Percentiles rank a stretch among this genome's conserved stretches.
Evolutionary conservation across 78 protist genomes (phyloP).

Genomic region (Speleostelium caveatum): DNA sequence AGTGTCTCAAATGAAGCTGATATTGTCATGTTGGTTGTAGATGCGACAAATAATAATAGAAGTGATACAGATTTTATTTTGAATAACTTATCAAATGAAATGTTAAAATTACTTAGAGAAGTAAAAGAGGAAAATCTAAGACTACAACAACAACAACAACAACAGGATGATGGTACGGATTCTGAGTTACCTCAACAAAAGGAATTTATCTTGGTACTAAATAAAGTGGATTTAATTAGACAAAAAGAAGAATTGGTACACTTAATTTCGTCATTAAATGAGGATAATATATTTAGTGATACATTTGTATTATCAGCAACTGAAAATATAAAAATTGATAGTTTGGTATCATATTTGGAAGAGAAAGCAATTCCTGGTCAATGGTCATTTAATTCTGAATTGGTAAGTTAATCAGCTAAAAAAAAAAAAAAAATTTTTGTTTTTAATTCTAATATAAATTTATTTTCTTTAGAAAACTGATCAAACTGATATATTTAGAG

Average conservation of each 20-base stretch:
- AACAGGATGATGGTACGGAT: background rate
- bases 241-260: conserved; percentile 14
- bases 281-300: conserved; percentile 43
- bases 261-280: conserved; percentile 30
- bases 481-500: conserved; percentile 76
- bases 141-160: background rate
- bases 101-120: conserved; percentile 26
- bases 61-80: conserved; percentile 21
- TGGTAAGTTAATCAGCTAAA: conserved; percentile 5
- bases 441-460: too few relatives aligned
- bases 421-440: background rate
- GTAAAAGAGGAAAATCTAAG: background rate
- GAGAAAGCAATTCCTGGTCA: conserved; percentile 23
- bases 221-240: conserved; percentile 63
- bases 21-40: conserved; percentile 52
- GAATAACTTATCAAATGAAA: conserved; percentile 4
- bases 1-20: conserved; percentile 55
- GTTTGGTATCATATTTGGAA: background rate
- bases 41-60: conserved; percentile 19
- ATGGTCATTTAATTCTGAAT: conserved; percentile 32
- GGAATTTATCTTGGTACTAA: conserved; percentile 59
- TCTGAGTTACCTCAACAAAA: background rate
- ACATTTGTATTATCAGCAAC: conserved; percentile 45
- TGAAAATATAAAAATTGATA: conserved; percentile 1
- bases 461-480: conserved; percentile 23